phyloP scores from a whole-genome alignment of 2,329 filamentous ascomycete species.

The Fusarium concolor region DNA sequence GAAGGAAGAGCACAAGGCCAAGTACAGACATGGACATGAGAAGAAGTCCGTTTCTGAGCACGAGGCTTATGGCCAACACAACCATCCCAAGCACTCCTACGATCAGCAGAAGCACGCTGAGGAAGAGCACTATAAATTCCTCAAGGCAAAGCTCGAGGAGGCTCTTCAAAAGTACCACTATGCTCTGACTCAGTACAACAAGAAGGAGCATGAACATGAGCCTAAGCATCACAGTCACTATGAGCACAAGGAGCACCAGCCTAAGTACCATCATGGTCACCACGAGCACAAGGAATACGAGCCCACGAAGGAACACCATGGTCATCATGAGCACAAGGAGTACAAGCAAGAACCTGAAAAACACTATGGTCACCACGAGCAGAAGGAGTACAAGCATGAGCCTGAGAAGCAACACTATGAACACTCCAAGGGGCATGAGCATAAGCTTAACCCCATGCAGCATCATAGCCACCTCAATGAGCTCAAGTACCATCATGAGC shows the following conservation, averaged over 20 bases:
- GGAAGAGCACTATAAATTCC: neutral
- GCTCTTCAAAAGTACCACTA: slow-evolving; percentile 12
- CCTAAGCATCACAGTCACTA: neutral
- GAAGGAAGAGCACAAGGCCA: slow-evolving; percentile 7
- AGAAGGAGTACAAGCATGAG: neutral
- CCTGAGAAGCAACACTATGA: neutral
- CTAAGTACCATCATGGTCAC: neutral
- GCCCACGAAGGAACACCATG: neutral
- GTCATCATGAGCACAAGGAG: slow-evolving; percentile 1
- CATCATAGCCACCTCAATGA: neutral
- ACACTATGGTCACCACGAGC: neutral
- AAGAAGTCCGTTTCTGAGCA: neutral
- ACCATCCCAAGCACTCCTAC: neutral
- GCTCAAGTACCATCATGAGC: too few relatives aligned
- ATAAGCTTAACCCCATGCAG: slow-evolving; percentile 1
- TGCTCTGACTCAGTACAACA: neutral
- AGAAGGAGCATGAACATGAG: neutral
- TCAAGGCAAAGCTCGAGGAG: slow-evolving; percentile 5
- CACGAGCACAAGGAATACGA: slow-evolving; percentile 5
- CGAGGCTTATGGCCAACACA: too few relatives aligned
- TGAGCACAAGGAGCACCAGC: neutral
- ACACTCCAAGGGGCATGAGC: neutral
- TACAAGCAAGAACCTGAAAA: neutral
- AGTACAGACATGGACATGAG: neutral
- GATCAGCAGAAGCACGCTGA: neutral